Evolutionary conservation across 441 rosid species (phyloP), one percentile per base, ranked within the genome.

Genomic region (Cnidoscolus chayamansa): DNA sequence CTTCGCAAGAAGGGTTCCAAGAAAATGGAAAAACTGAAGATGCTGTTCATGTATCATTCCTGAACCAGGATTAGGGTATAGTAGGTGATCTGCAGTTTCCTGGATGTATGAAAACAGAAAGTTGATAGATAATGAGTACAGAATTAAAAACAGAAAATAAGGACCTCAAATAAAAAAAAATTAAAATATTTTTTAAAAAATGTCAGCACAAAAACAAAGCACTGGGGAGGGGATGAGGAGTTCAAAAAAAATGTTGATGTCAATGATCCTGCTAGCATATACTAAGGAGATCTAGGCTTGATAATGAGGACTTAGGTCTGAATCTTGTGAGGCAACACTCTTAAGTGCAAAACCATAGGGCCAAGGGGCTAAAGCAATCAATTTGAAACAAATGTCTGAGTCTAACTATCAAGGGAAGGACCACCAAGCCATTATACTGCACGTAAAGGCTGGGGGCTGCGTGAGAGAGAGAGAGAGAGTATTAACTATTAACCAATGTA

Each of bases 41-140:
- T 96, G 99, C 63, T 96, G 98, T 63, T 93, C 98, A 79, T 96
- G 99, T 79, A 87, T 84, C 93, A 96, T 79, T 81, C 96, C 98
- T 17, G 99, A 96, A 73, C 99, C 99, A 78, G 99, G 99, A 86
- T 93, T 96, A 54, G 99, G 99, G 79, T 86, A 96, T 73, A 93
- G 94, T 78, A 93, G 88, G 86, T 90, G 99, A 88, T 96, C 98
- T 64, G 93, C 67, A 19, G 99, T 95, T 86, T 91, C 98, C 96
- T 93, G 87, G 45, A 78, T 72, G 64, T 48, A 79, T 31, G 72
- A 70, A 79, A 69, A 75, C 55, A 79, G 61, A 72, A 74, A 56
- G 64, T 73, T 68, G 67, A 55, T 55, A 47, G 68, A 50, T 9
- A 50, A 12, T 20, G 45, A 43, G 15, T 37, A 20, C 49, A 73